Evolutionary conservation across 2,329 filamentous ascomycete genomes (phyloP).

Genomic region (Pleurostoma richardsiae): DNA sequence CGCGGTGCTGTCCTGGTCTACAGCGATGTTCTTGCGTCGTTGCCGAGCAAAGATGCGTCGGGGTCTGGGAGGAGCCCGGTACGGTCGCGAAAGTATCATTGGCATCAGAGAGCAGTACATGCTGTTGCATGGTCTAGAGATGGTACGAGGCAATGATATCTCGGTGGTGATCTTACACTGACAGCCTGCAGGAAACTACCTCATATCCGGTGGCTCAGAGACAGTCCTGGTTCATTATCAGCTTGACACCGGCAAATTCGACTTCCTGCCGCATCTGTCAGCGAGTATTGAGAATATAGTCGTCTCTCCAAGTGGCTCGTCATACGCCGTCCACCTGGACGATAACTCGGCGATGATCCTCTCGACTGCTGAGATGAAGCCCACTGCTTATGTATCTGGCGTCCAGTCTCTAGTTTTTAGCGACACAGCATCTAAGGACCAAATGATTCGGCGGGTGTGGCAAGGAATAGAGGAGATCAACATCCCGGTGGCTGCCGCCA

Average conservation of each 20-base stretch:
- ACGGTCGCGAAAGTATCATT: conserved; percentile 69
- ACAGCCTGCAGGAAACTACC: conserved; percentile 67
- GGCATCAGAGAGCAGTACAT: conserved; percentile 82
- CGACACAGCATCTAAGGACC: conserved; percentile 43
- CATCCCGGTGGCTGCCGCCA: conserved; percentile 51
- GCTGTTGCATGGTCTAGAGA: conserved; percentile 89
- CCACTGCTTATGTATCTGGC: conserved; percentile 77
- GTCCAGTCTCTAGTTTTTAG: conserved; percentile 63
- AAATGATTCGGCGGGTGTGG: conserved; percentile 48
- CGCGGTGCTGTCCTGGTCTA: conserved; percentile 79
- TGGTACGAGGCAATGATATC: conserved; percentile 50
- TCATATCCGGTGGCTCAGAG: conserved; percentile 89
- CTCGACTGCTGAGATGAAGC: conserved; percentile 83
- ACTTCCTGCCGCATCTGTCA: conserved; percentile 85
- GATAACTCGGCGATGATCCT: conserved; percentile 91
- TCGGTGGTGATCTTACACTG: conserved; percentile 14
- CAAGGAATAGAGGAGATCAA: conserved; percentile 35
- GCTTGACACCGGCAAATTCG: conserved; percentile 75
- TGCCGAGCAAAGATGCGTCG: conserved; percentile 37
- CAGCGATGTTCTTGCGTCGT: conserved; percentile 61
- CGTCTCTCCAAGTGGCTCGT: conserved; percentile 72
- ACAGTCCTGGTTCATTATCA: conserved; percentile 91
- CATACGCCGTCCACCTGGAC: conserved; percentile 79
- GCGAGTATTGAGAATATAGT: conserved; percentile 80
- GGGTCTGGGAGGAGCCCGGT: conserved; percentile 41